These are phyloP conservation scores for Termitomyces sp. DNA, from an alignment of 1,284 basidiomycete genomes.

Conservation along the genomic window DNA sequence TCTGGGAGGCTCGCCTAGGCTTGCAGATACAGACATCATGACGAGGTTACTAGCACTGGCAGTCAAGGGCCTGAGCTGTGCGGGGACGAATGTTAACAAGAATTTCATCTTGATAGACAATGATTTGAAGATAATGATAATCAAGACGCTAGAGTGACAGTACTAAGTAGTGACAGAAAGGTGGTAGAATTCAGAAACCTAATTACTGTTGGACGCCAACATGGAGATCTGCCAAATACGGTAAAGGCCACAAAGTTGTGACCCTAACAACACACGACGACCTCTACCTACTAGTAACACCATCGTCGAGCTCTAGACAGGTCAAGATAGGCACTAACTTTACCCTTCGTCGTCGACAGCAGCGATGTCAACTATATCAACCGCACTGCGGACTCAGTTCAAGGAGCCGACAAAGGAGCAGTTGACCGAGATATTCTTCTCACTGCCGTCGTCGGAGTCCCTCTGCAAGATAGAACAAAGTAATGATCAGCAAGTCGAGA, in stretches of 20 bases:
- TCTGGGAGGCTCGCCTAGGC: not conserved
- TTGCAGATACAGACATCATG: not conserved
- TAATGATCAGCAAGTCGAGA: constrained; percentile 43
- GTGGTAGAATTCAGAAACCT: not conserved
- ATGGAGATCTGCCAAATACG: not conserved
- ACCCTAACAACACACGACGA: not conserved
- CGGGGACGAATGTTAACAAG: not conserved
- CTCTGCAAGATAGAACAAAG: constrained; percentile 24
- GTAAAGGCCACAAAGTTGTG: not conserved
- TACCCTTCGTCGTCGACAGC: not conserved
- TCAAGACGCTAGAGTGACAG: not conserved
- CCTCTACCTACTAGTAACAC: not conserved
- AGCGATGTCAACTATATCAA: constrained; percentile 71
- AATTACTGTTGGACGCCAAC: not conserved
- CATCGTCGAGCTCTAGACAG: not conserved
- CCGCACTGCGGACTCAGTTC: constrained; percentile 76
- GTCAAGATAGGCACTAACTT: not conserved
- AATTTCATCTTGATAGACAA: not conserved
- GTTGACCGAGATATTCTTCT: constrained; percentile 78
- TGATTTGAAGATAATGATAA: not conserved
- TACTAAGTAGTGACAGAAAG: not conserved
- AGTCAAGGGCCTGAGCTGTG: no score
- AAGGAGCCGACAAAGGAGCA: constrained; percentile 89
- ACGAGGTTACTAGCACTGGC: not conserved
- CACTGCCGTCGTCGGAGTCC: constrained; percentile 50